Conservation (phyloP, 2,329 filamentous ascomycete genomes). For the Periconia macrospinosa region DNA sequence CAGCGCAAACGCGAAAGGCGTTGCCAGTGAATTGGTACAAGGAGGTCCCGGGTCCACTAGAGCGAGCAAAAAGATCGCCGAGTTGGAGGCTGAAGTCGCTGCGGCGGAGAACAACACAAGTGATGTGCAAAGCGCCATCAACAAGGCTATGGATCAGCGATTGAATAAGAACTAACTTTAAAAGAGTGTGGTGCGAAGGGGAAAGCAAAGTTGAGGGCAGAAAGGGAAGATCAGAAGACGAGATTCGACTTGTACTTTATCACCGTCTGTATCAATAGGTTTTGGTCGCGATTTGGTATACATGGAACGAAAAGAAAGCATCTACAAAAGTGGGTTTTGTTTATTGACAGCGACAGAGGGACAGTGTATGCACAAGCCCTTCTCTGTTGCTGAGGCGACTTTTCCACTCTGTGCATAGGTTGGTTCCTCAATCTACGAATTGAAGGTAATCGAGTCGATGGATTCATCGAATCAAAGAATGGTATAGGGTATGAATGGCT, state of each 20-base stretch:
- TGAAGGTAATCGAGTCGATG: too few species aligned
- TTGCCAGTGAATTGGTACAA: conserved; percentile 55
- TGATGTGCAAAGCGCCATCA: conserved; percentile 35
- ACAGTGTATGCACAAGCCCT: background rate
- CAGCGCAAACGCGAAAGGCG: conserved; percentile 71
- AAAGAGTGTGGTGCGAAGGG: background rate
- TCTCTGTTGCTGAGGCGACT: too few species aligned
- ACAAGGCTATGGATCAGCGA: conserved; percentile 39
- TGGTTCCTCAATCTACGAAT: too few species aligned
- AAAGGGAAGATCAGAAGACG: conserved; percentile 6
- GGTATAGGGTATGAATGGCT: too few species aligned
- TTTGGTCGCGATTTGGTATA: background rate
- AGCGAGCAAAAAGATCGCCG: conserved; percentile 33
- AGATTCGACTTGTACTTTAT: conserved; percentile 29
- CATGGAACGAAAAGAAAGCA: conserved; percentile 12
- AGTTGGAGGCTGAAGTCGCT: conserved; percentile 30
- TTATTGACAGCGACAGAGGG: conserved; percentile 13
- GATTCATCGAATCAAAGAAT: too few species aligned
- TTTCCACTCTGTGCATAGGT: too few species aligned
- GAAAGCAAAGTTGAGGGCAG: too few species aligned
- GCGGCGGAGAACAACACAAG: conserved; percentile 24
- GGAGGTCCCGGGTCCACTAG: conserved; percentile 19
- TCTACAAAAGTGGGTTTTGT: conserved; percentile 16
- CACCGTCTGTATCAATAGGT: conserved; percentile 34
- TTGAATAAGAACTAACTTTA: conserved; percentile 28